phyloP scores from a whole-genome alignment of 2,329 filamentous ascomycete species.

The Microcyclosporella mali region DNA sequence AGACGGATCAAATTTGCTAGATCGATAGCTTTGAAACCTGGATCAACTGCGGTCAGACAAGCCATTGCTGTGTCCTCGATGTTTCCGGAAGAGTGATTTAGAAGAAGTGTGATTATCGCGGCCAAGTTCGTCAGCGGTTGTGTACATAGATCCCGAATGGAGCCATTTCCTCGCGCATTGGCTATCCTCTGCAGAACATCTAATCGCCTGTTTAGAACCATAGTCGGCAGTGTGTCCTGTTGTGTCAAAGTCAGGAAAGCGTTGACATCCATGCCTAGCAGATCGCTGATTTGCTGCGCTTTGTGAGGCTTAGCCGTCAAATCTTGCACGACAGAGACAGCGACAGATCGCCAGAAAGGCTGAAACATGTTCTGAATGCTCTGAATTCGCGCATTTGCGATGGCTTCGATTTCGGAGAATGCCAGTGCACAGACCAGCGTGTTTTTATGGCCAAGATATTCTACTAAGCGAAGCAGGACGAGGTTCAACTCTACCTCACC shows the following conservation, averaged over 20 bases:
- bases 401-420: slow-evolving; percentile 70
- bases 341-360: slow-evolving; percentile 84
- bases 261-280: slow-evolving; percentile 68
- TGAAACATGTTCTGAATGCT: slow-evolving; percentile 57
- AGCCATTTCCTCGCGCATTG: slow-evolving; percentile 52
- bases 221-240: slow-evolving; percentile 73
- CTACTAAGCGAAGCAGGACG: slow-evolving; percentile 73
- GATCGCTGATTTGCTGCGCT: slow-evolving; percentile 69
- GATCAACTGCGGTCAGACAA: slow-evolving; percentile 61
- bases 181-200: slow-evolving; percentile 79
- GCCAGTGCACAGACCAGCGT: slow-evolving; percentile 72
- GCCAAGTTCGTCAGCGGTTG: slow-evolving; percentile 52
- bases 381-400: slow-evolving; percentile 62
- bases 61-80: slow-evolving; percentile 62
- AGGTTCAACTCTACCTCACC: slow-evolving; percentile 80
- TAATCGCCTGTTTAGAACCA: slow-evolving; percentile 70
- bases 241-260: slow-evolving; percentile 73
- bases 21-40: slow-evolving; percentile 60
- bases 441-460: slow-evolving; percentile 81
- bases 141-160: slow-evolving; percentile 56
- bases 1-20: slow-evolving; percentile 64
- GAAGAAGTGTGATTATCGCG: slow-evolving; percentile 52
- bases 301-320: slow-evolving; percentile 75
- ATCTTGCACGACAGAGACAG: slow-evolving; percentile 75
- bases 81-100: slow-evolving; percentile 58